phyloP scores from a whole-genome alignment of 2,329 filamentous ascomycete genomes.

The Didymellaceae sp. region DNA sequence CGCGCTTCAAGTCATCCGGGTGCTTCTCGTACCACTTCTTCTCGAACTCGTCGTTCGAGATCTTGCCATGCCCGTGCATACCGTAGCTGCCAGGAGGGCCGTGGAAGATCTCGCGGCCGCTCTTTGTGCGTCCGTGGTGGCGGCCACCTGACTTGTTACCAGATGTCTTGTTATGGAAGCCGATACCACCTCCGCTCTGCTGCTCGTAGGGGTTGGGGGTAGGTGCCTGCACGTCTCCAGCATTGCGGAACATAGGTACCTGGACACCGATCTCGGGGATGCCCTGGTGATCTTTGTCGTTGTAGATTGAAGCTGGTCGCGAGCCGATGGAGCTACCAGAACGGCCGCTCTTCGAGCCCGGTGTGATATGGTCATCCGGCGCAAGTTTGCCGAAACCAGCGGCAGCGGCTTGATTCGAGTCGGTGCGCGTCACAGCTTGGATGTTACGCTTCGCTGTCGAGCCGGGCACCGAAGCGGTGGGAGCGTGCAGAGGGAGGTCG shows the following conservation, averaged over 20 bases:
- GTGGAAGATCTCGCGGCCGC: constrained; percentile 71
- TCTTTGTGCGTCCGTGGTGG: constrained; percentile 69
- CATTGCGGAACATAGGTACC: constrained; percentile 91
- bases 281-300: constrained; percentile 74
- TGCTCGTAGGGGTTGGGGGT: constrained; percentile 70
- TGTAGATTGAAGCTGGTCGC: constrained; percentile 63
- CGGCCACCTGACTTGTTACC: constrained; percentile 61
- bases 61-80: constrained; percentile 83
- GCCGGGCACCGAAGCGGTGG: constrained; percentile 82
- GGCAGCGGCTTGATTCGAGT: constrained; percentile 85
- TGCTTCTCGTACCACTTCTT: constrained; percentile 93
- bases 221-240: constrained; percentile 94
- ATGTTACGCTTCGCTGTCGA: constrained; percentile 84
- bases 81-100: constrained; percentile 90
- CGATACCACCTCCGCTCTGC: constrained; percentile 53
- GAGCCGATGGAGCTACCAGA: constrained; percentile 48
- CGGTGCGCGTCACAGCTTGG: constrained; percentile 83
- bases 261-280: constrained; percentile 92
- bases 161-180: constrained; percentile 61
- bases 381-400: constrained; percentile 75
- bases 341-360: constrained; percentile 30
- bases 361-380: constrained; percentile 38
- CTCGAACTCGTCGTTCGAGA: constrained; percentile 80
- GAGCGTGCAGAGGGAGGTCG: constrained; percentile 86
- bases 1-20: constrained; percentile 76